Base-by-base conservation (phyloP, 345 rosid species). In the Melaleuca alternifolia region DNA sequence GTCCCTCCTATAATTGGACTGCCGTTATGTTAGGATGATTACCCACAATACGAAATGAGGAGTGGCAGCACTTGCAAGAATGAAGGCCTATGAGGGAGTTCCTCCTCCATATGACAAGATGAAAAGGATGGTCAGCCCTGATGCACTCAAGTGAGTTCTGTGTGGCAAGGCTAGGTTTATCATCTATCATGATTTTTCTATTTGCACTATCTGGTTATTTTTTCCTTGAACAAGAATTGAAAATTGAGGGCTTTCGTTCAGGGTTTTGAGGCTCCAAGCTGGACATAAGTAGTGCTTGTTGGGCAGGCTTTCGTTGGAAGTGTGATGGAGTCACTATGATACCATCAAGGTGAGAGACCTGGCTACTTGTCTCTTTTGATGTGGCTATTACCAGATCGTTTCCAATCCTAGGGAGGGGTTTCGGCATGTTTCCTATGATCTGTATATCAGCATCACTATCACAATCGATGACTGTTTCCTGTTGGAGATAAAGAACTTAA, bases 21-120 rank as follows among this genome's bases (percentile, higher is more conserved):
- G 33, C 18, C n/a, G 33, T 13, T 12, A 13, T 59, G 71, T 59
- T 59, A 94, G 96, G 48, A 96, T 94, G 99, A 94, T 95, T 53
- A 98, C 96, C 3, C 97, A 94, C 87, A 96, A 95, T 94, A 94
- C 96, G 10, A 95, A 95, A 93, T 91, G 97, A 13, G 99, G 97
- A 33, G 98, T 93, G 10, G 94, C 94, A 5, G 95, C 98, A 4
- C 95, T 96, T 90, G 95, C 92, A 3, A 91, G 98, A 11, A 88
- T 94, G 92, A 96, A 94, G 94, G 95, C 87, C 26, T 96, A 92
- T 84, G 96, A 95, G 51, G 99, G 96, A 50, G 85, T 96, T 41
- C 99, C 99, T 9, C 90, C 96, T n/a, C 98, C 98, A 8, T 94
- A 91, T 87, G 97, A 96, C 88, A 96, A 93, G 91, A 90, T 85